These are phyloP conservation scores for Trametes sanguinea DNA, from an alignment of 768 basidiomycete species.

Conservation along the genomic window DNA sequence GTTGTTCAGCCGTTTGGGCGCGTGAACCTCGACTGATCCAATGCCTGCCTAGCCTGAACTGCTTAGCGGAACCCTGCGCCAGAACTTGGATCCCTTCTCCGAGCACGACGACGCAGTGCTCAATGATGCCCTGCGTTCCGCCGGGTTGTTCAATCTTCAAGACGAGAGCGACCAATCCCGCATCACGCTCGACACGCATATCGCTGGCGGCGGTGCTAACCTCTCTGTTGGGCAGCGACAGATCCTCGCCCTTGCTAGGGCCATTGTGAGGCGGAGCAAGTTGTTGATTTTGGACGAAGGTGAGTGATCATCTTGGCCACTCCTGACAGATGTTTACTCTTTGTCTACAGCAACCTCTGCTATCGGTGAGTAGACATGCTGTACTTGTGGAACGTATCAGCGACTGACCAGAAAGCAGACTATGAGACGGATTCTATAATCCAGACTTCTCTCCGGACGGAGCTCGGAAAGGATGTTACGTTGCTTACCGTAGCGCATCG, in stretches of 20 bases:
- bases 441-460: too few species aligned
- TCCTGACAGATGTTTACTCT: neutral
- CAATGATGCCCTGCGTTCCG: slow-evolving; percentile 49
- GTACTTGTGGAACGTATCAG: too few species aligned
- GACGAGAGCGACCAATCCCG: slow-evolving; percentile 34
- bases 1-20: slow-evolving; percentile 19
- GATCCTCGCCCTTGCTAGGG: slow-evolving; percentile 58
- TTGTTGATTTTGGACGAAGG: slow-evolving; percentile 60
- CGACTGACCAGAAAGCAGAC: too few species aligned
- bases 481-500: slow-evolving; percentile 60
- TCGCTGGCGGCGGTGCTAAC: slow-evolving; percentile 46
- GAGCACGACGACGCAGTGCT: slow-evolving; percentile 54
- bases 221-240: slow-evolving; percentile 60
- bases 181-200: slow-evolving; percentile 45
- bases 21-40: neutral
- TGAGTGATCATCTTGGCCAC: slow-evolving; percentile 22
- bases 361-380: slow-evolving; percentile 47
- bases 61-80: slow-evolving; percentile 54
- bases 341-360: slow-evolving; percentile 42
- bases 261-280: slow-evolving; percentile 56
- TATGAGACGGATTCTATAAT: too few species aligned
- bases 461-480: slow-evolving; percentile 43
- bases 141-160: slow-evolving; percentile 48
- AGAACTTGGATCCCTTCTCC: slow-evolving; percentile 59
- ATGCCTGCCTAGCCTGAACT: slow-evolving; percentile 42